A percentile compares a stretch with the other conserved stretches of the same genome.
phyloP scores from a whole-genome alignment of 2,329 filamentous ascomycete species.

The Neonectria punicea region DNA sequence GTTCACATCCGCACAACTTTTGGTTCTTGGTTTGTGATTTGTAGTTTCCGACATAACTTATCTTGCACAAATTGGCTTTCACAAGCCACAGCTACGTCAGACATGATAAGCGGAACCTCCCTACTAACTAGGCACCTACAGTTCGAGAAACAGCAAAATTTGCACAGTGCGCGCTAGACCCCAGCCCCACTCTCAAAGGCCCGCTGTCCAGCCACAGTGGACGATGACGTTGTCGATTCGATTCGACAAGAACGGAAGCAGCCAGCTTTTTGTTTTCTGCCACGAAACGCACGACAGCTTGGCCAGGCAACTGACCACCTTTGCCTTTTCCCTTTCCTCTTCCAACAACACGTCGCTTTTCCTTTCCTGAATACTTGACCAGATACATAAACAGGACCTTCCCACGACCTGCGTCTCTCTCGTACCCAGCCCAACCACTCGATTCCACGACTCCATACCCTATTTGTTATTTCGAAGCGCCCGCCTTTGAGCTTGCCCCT shows the following conservation, averaged over 20 bases:
- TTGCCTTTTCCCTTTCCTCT: slow-evolving; percentile 34
- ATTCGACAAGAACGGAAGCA: slow-evolving; percentile 35
- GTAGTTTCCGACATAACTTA: background rate
- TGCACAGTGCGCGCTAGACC: background rate
- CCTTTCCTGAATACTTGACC: background rate
- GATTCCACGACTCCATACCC: slow-evolving; percentile 3
- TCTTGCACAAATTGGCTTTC: background rate
- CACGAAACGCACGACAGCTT: slow-evolving; percentile 37
- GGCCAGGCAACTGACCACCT: slow-evolving; percentile 47
- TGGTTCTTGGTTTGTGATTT: background rate
- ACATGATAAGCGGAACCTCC: background rate
- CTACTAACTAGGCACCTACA: background rate
- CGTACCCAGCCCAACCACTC: slow-evolving; percentile 1
- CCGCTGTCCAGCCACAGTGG: slow-evolving; percentile 42
- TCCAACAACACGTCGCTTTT: slow-evolving; percentile 5
- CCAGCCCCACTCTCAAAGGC: slow-evolving; percentile 18
- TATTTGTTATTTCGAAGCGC: slow-evolving; percentile 1
- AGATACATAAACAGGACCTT: slow-evolving; percentile 16
- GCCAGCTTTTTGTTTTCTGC: slow-evolving; percentile 22
- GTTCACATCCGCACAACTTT: background rate
- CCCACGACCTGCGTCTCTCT: slow-evolving; percentile 12
- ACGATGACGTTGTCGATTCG: slow-evolving; percentile 51
- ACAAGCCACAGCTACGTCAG: slow-evolving; percentile 24
- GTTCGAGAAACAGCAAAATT: background rate
- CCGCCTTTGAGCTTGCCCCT: slow-evolving; percentile 33